Conservation (phyloP, 805 yeast genomes). For the Monosporozyma yasuniensis region DNA sequence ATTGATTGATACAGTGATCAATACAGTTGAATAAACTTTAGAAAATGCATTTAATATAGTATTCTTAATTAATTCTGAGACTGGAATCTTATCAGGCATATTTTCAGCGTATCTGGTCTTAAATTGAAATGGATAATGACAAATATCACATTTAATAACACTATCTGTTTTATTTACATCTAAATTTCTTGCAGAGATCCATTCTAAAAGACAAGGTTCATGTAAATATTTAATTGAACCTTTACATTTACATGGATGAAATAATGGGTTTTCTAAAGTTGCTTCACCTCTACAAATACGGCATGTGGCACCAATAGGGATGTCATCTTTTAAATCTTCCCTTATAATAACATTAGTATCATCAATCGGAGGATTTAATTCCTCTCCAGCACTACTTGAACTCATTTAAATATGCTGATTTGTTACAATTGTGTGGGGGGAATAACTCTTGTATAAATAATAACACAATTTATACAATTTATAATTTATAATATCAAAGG, state of each 20-base stretch:
- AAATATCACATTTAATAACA: constrained; percentile 73
- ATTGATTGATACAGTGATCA: constrained; percentile 30
- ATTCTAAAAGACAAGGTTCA: constrained; percentile 81
- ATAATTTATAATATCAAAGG: neutral
- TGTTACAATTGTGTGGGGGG: neutral
- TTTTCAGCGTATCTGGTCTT: constrained; percentile 53
- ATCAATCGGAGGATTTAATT: neutral
- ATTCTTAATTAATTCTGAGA: constrained; percentile 37
- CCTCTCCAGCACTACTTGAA: neutral
- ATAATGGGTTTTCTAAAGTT: constrained; percentile 67
- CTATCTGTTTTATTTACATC: constrained; percentile 33
- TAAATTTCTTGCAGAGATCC: constrained; percentile 47
- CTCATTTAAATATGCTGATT: neutral
- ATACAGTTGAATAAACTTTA: constrained; percentile 12
- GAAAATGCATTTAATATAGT: constrained; percentile 19
- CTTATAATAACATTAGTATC: neutral
- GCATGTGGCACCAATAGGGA: constrained; percentile 41
- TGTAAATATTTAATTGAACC: constrained; percentile 92
- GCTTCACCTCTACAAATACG: constrained; percentile 92
- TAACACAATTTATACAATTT: neutral
- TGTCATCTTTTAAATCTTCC: neutral
- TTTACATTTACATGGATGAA: constrained; percentile 86
- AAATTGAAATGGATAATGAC: constrained; percentile 66
- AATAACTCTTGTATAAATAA: neutral
- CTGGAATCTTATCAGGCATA: constrained; percentile 60